phyloP scores from a whole-genome alignment of 306 rosid species.

The Senna tora region DNA sequence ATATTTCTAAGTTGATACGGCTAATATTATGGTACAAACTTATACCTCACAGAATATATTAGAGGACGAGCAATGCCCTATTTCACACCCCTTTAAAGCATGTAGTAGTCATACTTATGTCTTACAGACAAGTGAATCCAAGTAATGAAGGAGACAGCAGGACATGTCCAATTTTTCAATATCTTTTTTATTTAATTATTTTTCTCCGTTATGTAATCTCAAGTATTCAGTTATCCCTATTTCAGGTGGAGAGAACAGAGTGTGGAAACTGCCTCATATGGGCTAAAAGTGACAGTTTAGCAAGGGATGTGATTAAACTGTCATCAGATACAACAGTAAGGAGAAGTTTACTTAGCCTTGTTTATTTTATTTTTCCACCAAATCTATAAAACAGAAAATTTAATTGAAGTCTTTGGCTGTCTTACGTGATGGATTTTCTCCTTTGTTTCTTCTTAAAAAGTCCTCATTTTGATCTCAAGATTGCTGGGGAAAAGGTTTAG shows the following conservation, averaged over 20 bases:
- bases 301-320: conserved; percentile 74
- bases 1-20: not conserved
- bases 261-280: conserved; percentile 81
- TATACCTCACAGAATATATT: conserved; percentile 5
- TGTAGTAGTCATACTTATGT: not conserved
- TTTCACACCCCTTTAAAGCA: not conserved
- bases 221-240: conserved; percentile 18
- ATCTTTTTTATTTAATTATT: not conserved
- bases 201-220: conserved; percentile 26
- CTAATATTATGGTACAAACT: not conserved
- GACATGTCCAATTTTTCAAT: not conserved
- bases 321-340: conserved; percentile 68
- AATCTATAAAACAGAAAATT: conserved; percentile 6
- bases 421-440: conserved; percentile 21
- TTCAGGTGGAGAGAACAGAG: conserved; percentile 71
- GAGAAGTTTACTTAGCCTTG: conserved; percentile 13
- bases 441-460: not conserved
- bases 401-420: conserved; percentile 3
- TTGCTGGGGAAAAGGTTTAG: conserved; percentile 8
- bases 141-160: not conserved
- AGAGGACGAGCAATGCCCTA: not conserved
- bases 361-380: conserved; percentile 15
- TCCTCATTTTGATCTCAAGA: conserved; percentile 30
- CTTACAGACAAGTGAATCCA: not conserved
- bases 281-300: conserved; percentile 88